Conservation (phyloP, 495 filamentous ascomycete species). For the Aspergillus olivimuriae region DNA sequence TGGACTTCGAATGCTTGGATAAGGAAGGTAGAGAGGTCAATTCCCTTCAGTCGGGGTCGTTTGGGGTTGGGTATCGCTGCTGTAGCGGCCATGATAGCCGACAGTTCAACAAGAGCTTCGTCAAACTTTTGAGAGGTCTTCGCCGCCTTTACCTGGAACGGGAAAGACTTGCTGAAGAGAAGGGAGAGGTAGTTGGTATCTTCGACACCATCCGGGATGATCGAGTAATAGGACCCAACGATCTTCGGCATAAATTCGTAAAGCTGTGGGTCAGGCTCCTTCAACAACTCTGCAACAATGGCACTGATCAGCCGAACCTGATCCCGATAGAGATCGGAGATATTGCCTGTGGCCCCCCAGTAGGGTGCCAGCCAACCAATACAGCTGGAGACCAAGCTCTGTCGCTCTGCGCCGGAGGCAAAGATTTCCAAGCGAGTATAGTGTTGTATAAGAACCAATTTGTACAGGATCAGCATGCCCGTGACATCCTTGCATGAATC, state of each 20-base stretch:
- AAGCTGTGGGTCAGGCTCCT: conserved; percentile 70
- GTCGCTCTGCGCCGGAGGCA: conserved; percentile 63
- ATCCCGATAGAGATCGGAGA: conserved; percentile 82
- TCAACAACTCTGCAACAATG: conserved; percentile 76
- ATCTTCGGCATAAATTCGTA: conserved; percentile 87
- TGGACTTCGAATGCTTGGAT: conserved; percentile 69
- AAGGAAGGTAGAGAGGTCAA: conserved; percentile 69
- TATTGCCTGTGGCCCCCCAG: conserved; percentile 70
- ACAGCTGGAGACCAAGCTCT: conserved; percentile 70
- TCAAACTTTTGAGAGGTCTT: conserved; percentile 63
- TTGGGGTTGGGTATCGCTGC: conserved; percentile 55
- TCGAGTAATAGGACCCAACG: conserved; percentile 77
- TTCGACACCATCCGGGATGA: conserved; percentile 56
- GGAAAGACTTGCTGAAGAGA: conserved; percentile 84
- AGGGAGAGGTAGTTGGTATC: conserved; percentile 69
- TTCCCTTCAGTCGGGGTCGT: conserved; percentile 55
- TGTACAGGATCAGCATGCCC: conserved; percentile 91
- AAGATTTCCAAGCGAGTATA: conserved; percentile 77
- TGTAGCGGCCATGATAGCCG: conserved; percentile 77
- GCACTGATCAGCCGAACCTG: conserved; percentile 91
- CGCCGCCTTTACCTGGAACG: conserved; percentile 72
- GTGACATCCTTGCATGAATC: conserved; percentile 83
- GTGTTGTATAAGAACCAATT: conserved; percentile 86
- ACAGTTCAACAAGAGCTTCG: conserved; percentile 83
- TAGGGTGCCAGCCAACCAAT: conserved; percentile 88